Conservation (phyloP, 2,329 filamentous ascomycete genomes). For the Atkinsonella hypoxylon region DNA sequence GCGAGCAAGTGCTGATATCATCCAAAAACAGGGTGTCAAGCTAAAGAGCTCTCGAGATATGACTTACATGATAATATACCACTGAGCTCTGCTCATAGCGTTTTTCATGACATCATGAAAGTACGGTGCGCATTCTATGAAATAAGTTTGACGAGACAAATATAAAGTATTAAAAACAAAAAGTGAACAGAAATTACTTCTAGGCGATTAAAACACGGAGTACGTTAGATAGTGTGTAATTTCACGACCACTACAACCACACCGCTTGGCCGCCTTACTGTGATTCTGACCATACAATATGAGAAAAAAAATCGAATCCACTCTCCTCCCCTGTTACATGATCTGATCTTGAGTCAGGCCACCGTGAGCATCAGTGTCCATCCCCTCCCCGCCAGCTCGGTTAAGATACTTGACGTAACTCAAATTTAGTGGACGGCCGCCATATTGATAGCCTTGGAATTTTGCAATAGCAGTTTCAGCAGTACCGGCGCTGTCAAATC, state of each 20-base stretch:
- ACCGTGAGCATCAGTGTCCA: slow-evolving; percentile 69
- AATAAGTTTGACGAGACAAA: background rate
- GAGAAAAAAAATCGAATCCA: background rate
- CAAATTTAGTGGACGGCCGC: slow-evolving; percentile 82
- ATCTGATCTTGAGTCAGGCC: slow-evolving; percentile 95
- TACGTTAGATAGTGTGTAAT: background rate
- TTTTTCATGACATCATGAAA: too few species aligned
- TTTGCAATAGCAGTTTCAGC: slow-evolving; percentile 92
- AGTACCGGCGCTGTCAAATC: slow-evolving; percentile 72
- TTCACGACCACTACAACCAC: too few species aligned
- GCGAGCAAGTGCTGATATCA: too few species aligned
- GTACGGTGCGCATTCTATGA: too few species aligned
- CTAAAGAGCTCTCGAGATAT: too few species aligned
- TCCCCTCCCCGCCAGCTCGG: slow-evolving; percentile 52
- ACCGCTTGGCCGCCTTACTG: background rate
- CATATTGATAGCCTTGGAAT: slow-evolving; percentile 96
- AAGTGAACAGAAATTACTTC: background rate
- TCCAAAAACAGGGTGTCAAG: too few species aligned
- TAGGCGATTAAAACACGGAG: background rate
- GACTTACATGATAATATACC: too few species aligned
- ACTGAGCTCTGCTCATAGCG: too few species aligned
- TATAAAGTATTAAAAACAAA: slow-evolving; percentile 31
- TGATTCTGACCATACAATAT: background rate
- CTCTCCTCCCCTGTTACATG: slow-evolving; percentile 48
- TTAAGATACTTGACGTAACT: slow-evolving; percentile 90